Base-by-base conservation (phyloP, 2,329 filamentous ascomycete genomes). In the Teratosphaeria nubilosa region DNA sequence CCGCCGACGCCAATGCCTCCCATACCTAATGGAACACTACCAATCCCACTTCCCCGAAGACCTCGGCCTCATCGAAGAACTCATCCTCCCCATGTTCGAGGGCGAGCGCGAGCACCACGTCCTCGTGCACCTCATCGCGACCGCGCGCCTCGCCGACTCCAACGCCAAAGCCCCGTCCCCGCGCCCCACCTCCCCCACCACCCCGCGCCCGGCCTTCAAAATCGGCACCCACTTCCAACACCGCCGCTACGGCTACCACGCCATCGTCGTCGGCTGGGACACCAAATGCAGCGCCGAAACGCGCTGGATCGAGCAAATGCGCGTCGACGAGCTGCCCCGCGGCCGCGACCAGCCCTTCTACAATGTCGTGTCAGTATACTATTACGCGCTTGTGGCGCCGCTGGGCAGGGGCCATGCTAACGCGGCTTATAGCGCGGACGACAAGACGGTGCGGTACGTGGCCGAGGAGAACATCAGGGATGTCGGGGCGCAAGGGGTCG, bases 221-320 rank as follows among this genome's bases (percentile, higher is more conserved):
- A 82, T 96, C 54, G 94, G 94, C 0, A 87, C 95, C 66, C 81
- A 96, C 6, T 95, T 97, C 70, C 81, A 80, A 53, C 94, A 99
- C 73, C 84, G 80, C 61, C 82, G 91, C 52, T 96, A 94, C 70
- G 77, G 81, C 22, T 96, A 92, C 70, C 77, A 86, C 54, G 91
- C 87, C 20, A 82, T 95, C 27, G 88, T 99, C 59, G 89, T 87
- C 14, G 91, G 91, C n/a, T 99, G 92, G 91, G 86, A 88, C 54
- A 75, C 76, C 16, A 77, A 79, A 62, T 86, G 80, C 67, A 80
- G 75, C 56, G 80, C 78, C 11, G 76, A 78, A 55, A 84, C 85
- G 64, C 78, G 78, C 60, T 87, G 80, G 86, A 86, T 83, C 68
- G 76, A 78, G 69, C 78, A 80, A 63, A 86, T 85, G 80, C 75